phyloP scores from a whole-genome alignment of 2,329 filamentous ascomycete genomes.

The Canariomyces notabilis region DNA sequence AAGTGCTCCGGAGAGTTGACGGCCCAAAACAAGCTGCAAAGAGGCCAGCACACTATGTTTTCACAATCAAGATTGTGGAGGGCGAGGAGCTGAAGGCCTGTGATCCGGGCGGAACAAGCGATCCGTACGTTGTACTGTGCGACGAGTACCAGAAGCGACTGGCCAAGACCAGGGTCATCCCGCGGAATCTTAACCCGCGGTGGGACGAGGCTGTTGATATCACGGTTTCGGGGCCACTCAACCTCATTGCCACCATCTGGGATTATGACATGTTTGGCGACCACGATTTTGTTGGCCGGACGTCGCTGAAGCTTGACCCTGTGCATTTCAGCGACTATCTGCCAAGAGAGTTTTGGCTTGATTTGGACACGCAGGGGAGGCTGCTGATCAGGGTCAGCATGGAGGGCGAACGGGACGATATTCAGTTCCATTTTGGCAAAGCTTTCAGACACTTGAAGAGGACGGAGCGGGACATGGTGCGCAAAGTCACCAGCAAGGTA shows the following conservation, averaged over 20 bases:
- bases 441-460: slow-evolving; percentile 92
- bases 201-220: slow-evolving; percentile 99
- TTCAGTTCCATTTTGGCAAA: slow-evolving; percentile 97
- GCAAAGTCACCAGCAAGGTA: slow-evolving; percentile 97
- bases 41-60: slow-evolving; percentile 83
- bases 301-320: slow-evolving; percentile 98
- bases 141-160: slow-evolving; percentile 97
- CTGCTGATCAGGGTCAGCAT: slow-evolving; percentile 89
- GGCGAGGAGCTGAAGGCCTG: slow-evolving; percentile 98
- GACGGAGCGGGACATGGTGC: slow-evolving; percentile 95
- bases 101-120: slow-evolving; percentile 87
- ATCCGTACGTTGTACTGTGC: slow-evolving; percentile 93
- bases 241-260: slow-evolving; percentile 96
- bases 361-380: slow-evolving; percentile 90
- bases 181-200: slow-evolving; percentile 82
- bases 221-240: slow-evolving; percentile 83
- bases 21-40: slow-evolving; percentile 59
- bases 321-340: slow-evolving; percentile 94
- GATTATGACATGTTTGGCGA: slow-evolving; percentile 97
- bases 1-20: slow-evolving; percentile 68
- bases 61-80: slow-evolving; percentile 98
- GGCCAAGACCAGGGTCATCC: slow-evolving; percentile 88
- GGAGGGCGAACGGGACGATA: slow-evolving; percentile 97
- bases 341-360: slow-evolving; percentile 94
- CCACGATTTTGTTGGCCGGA: slow-evolving; percentile 93